Conservation (phyloP, 2,329 filamentous ascomycete species). For the Colletotrichum simmondsii region DNA sequence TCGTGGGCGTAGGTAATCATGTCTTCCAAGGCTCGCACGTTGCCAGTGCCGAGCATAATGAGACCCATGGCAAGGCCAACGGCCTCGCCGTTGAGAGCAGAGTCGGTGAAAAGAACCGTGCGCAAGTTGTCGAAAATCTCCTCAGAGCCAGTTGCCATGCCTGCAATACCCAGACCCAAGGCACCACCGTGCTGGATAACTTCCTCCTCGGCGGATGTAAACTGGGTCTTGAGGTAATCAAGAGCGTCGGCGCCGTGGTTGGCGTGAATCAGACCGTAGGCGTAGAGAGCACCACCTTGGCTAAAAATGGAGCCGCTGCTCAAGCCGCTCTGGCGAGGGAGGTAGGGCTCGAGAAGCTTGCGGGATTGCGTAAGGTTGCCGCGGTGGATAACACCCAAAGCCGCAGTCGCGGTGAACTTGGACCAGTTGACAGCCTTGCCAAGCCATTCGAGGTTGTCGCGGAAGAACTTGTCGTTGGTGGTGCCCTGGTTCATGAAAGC, state of each 20-base stretch:
- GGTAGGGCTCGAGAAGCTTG: slow-evolving; percentile 93
- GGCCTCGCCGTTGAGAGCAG: slow-evolving; percentile 95
- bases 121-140: slow-evolving; percentile 93
- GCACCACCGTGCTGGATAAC: slow-evolving; percentile 98
- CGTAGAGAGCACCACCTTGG: slow-evolving; percentile 94
- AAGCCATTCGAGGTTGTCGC: slow-evolving; percentile 97
- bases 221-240: slow-evolving; percentile 81
- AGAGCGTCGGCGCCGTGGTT: slow-evolving; percentile 95
- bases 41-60: slow-evolving; percentile 98
- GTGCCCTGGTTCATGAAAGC: slow-evolving; percentile 99
- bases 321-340: slow-evolving; percentile 81
- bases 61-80: slow-evolving; percentile 96
- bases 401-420: slow-evolving; percentile 97
- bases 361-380: slow-evolving; percentile 94
- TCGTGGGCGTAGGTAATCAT: slow-evolving; percentile 99
- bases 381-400: slow-evolving; percentile 94
- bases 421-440: slow-evolving; percentile 99
- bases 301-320: slow-evolving; percentile 91
- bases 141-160: slow-evolving; percentile 94
- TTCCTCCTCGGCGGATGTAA: slow-evolving; percentile 82
- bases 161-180: slow-evolving; percentile 92
- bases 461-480: slow-evolving; percentile 98
- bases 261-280: slow-evolving; percentile 94
- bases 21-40: slow-evolving; percentile 90
- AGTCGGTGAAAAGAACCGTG: slow-evolving; percentile 89